A percentile compares a stretch with the other conserved stretches of the same genome.
phyloP scores from a whole-genome alignment of 208 protist genomes.

The Crithidia sp. region DNA sequence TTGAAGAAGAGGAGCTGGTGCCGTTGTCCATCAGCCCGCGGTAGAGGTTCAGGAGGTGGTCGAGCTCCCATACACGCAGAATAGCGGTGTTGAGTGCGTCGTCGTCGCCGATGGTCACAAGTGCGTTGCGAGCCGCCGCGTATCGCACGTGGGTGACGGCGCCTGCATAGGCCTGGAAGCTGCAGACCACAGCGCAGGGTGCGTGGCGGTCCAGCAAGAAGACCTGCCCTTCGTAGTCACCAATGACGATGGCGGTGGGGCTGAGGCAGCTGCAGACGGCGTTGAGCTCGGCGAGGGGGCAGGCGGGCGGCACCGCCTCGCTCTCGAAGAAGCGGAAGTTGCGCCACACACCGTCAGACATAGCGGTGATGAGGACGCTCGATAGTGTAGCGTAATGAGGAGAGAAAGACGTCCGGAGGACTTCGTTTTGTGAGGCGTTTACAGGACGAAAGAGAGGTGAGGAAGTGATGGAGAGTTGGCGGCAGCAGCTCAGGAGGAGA shows the following conservation, averaged over 20 bases:
- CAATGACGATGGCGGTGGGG: slow-evolving; percentile 81
- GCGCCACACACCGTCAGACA: slow-evolving; percentile 32
- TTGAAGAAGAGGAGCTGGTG: not conserved
- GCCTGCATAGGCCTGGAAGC: slow-evolving; percentile 84
- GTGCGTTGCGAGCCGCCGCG: slow-evolving; percentile 46
- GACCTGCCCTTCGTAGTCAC: slow-evolving; percentile 80
- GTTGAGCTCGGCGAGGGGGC: slow-evolving; percentile 44
- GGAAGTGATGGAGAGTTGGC: not conserved
- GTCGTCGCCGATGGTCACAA: slow-evolving; percentile 88
- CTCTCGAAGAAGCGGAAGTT: slow-evolving; percentile 79
- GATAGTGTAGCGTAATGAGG: too few relatives aligned
- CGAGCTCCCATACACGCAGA: slow-evolving; percentile 60
- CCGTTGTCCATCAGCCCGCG: slow-evolving; percentile 15
- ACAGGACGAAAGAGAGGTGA: not conserved
- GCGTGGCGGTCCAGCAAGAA: slow-evolving; percentile 68
- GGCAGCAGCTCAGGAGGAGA: too few relatives aligned
- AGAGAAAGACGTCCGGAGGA: too few relatives aligned
- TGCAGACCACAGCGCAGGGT: slow-evolving; percentile 14
- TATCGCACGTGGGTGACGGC: slow-evolving; percentile 75
- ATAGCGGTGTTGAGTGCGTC: slow-evolving; percentile 58
- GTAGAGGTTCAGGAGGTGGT: slow-evolving; percentile 36
- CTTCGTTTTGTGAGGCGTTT: too few relatives aligned
- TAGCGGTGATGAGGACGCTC: not conserved
- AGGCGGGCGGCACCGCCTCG: slow-evolving; percentile 26
- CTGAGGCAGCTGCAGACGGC: slow-evolving; percentile 80